phyloP scores from a whole-genome alignment of 306 rosid species.

The Acacia melanoxylon region DNA sequence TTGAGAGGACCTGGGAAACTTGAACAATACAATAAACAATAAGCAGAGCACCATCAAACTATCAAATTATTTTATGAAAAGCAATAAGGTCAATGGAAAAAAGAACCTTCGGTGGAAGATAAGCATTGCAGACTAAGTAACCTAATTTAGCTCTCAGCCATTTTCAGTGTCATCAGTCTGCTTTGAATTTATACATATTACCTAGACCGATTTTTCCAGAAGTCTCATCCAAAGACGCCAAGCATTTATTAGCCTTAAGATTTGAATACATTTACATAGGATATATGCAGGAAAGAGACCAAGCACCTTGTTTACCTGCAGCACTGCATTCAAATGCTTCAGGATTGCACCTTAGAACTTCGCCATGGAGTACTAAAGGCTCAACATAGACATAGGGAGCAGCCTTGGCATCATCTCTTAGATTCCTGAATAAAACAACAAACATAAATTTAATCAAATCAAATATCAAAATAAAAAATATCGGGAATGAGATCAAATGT shows the following conservation, averaged over 20 bases:
- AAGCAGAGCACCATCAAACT: conserved; percentile 63
- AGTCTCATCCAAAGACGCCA: conserved; percentile 9
- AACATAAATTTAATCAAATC: no score
- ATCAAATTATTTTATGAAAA: conserved; percentile 37
- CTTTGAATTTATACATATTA: conserved; percentile 11
- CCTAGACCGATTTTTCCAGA: background rate
- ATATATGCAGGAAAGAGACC: conserved; percentile 27
- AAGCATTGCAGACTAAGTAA: background rate
- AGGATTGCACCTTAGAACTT: conserved; percentile 55
- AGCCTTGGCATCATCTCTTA: conserved; percentile 62
- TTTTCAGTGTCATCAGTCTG: background rate
- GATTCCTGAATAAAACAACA: conserved; percentile 56
- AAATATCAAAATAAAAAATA: no score
- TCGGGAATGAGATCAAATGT: no score
- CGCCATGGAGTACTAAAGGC: no score
- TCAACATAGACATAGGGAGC: background rate
- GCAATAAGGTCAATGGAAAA: conserved; percentile 15
- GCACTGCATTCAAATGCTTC: conserved; percentile 68
- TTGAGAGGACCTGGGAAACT: conserved; percentile 98
- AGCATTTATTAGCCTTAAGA: conserved; percentile 24
- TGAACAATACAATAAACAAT: conserved; percentile 94
- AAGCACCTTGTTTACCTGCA: conserved; percentile 84
- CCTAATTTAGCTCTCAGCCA: background rate
- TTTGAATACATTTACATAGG: conserved; percentile 11
- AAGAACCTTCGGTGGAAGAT: conserved; percentile 5